These are phyloP conservation scores for Scytalidium sp. DNA, from an alignment of 2,329 filamentous ascomycete species.

Conservation along the genomic window DNA sequence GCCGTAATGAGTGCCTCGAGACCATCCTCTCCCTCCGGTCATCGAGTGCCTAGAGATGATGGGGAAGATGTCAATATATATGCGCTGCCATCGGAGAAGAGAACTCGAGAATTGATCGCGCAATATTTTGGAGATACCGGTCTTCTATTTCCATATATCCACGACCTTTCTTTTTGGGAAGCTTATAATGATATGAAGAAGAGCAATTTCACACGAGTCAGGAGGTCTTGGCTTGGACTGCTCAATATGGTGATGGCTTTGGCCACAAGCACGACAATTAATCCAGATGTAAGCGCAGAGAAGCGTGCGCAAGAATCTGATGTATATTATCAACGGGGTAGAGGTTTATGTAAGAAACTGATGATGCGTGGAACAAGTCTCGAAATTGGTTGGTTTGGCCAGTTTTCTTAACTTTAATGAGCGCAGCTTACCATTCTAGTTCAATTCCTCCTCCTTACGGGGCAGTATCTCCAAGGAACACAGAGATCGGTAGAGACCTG, in stretches of 20 bases:
- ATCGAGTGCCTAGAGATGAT: slow-evolving; percentile 1
- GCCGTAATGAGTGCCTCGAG: slow-evolving; percentile 19
- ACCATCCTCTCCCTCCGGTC: slow-evolving; percentile 15
- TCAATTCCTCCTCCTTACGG: slow-evolving; percentile 45
- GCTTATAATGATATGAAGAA: slow-evolving; percentile 30
- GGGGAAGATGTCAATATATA: slow-evolving; percentile 24
- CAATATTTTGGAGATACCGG: slow-evolving; percentile 36
- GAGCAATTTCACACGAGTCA: slow-evolving; percentile 31
- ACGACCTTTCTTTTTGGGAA: slow-evolving; percentile 31
- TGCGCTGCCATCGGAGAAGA: slow-evolving; percentile 27
- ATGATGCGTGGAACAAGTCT: slow-evolving; percentile 39
- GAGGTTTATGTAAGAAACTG: slow-evolving; percentile 39
- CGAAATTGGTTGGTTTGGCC: slow-evolving; percentile 39
- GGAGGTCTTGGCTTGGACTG: slow-evolving; percentile 47
- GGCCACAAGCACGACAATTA: slow-evolving; percentile 34
- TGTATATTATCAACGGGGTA: slow-evolving; percentile 41
- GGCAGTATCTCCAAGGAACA: slow-evolving; percentile 52
- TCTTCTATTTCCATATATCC: slow-evolving; percentile 36
- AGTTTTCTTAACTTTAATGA: background rate
- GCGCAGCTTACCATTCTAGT: slow-evolving; percentile 28
- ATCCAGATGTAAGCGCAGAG: slow-evolving; percentile 26
- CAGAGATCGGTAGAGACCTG: slow-evolving; percentile 51
- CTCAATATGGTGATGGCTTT: slow-evolving; percentile 50
- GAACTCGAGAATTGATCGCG: slow-evolving; percentile 28
- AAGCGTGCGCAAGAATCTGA: slow-evolving; percentile 38